phyloP scores from a whole-genome alignment of 2,329 filamentous ascomycete genomes.

The Arthrobotrys sphaeroides region DNA sequence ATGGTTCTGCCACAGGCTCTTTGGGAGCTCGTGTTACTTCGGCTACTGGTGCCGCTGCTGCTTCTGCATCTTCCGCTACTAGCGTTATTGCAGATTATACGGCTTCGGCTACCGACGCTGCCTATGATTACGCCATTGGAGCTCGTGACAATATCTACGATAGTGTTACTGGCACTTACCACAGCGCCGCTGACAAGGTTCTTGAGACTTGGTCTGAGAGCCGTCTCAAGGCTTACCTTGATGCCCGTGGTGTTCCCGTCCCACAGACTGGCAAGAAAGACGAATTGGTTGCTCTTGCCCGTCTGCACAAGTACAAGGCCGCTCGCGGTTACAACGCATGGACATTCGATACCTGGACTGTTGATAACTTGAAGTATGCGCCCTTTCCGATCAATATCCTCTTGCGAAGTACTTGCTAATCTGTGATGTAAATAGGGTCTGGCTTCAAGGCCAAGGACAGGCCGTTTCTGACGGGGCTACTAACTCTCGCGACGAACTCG shows the following conservation, averaged over 20 bases:
- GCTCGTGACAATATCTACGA: constrained; percentile 69
- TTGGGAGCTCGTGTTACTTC: constrained; percentile 58
- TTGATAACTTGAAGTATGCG: constrained; percentile 74
- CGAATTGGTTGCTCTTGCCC: constrained; percentile 77
- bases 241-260: constrained; percentile 78
- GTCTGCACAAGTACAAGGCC: constrained; percentile 76
- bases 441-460: constrained; percentile 64
- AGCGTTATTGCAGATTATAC: constrained; percentile 66
- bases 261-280: constrained; percentile 76
- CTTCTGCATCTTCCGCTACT: constrained; percentile 61
- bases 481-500: constrained; percentile 76
- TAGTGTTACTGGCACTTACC: constrained; percentile 58
- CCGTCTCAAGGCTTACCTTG: constrained; percentile 79
- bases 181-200: constrained; percentile 71
- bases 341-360: constrained; percentile 81
- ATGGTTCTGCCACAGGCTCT: constrained; percentile 61
- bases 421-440: constrained; percentile 62
- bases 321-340: constrained; percentile 74
- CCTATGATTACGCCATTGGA: constrained; percentile 76
- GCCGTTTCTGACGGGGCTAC: constrained; percentile 71
- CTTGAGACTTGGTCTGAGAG: constrained; percentile 76
- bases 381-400: neutral
- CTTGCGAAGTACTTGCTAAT: neutral
- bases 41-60: constrained; percentile 53
- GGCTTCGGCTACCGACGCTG: constrained; percentile 62